Evolutionary conservation across 148 eudicot species (phyloP).

Genomic region (Diospyros kaki): DNA sequence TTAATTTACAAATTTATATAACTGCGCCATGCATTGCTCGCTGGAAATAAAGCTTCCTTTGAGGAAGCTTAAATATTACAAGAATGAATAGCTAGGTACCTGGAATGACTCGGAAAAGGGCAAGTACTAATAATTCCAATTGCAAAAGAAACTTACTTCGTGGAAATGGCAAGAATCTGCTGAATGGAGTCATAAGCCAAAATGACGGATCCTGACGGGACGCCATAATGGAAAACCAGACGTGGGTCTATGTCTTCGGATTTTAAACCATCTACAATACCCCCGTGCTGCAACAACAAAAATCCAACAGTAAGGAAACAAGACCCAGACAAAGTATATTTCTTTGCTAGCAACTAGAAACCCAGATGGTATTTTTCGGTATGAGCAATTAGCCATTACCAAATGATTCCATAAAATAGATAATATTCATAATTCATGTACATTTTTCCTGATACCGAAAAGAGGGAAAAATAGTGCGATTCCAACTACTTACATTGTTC

Average conservation of each 20-base stretch:
- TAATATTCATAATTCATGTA: background rate
- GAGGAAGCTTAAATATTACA: no score
- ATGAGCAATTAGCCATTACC: background rate
- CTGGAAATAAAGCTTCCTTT: no score
- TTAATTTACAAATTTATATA: background rate
- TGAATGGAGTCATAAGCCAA: constrained; percentile 75
- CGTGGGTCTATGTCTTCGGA: constrained; percentile 63
- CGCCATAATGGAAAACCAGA: constrained; percentile 76
- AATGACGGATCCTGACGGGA: constrained; percentile 58
- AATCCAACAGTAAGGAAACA: background rate
- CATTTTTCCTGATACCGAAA: no score
- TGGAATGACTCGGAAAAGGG: background rate
- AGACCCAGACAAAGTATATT: background rate
- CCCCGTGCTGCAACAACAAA: constrained; percentile 57
- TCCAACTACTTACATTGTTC: background rate
- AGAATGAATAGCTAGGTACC: no score
- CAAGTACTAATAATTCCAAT: background rate
- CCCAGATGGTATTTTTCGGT: background rate
- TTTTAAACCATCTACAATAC: constrained; percentile 50
- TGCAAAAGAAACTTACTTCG: constrained; percentile 45
- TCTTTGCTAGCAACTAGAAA: background rate
- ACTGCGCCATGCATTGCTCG: no score
- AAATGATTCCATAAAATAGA: background rate
- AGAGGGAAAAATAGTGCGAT: background rate
- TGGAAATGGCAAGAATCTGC: constrained; percentile 76